A percentile compares a stretch with the other conserved stretches of the same genome.
These are phyloP conservation scores for Xylaria sp. DNA, from an alignment of 2,329 filamentous ascomycete species.

Conservation along the genomic window DNA sequence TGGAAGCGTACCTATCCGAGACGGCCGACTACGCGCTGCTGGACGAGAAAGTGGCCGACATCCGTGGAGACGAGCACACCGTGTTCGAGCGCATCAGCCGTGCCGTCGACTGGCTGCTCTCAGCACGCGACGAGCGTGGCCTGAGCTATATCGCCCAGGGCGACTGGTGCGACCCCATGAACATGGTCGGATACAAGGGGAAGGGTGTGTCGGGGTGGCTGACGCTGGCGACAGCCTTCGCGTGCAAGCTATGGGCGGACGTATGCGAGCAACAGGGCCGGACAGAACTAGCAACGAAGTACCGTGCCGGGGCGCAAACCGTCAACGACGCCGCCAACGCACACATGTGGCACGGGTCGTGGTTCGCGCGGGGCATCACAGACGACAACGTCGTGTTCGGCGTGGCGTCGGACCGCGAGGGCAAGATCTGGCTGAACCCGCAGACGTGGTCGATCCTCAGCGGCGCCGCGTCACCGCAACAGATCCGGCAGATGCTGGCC, in stretches of 20 bases:
- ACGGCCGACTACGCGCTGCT: slow-evolving; percentile 65
- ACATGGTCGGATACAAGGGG: slow-evolving; percentile 70
- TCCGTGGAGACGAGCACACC: slow-evolving; percentile 58
- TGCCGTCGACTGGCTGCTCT: slow-evolving; percentile 68
- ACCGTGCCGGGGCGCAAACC: slow-evolving; percentile 56
- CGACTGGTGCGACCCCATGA: slow-evolving; percentile 71
- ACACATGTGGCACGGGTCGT: slow-evolving; percentile 66
- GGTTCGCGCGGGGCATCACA: slow-evolving; percentile 68
- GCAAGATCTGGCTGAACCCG: slow-evolving; percentile 68
- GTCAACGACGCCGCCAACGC: slow-evolving; percentile 63
- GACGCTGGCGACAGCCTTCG: slow-evolving; percentile 65
- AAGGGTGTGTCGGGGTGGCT: slow-evolving; percentile 69
- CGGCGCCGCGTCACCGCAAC: slow-evolving; percentile 58
- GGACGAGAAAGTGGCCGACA: slow-evolving; percentile 55
- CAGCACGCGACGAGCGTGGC: slow-evolving; percentile 62
- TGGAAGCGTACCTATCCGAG: slow-evolving; percentile 66
- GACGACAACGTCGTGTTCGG: slow-evolving; percentile 66
- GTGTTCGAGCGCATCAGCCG: slow-evolving; percentile 65
- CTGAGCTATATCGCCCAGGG: slow-evolving; percentile 68
- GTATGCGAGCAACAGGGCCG: slow-evolving; percentile 60
- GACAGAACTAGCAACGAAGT: slow-evolving; percentile 56
- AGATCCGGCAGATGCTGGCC: slow-evolving; percentile 58
- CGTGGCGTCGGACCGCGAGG: slow-evolving; percentile 61
- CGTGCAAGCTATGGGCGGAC: slow-evolving; percentile 64
- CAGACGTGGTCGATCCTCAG: slow-evolving; percentile 66